Conservation (phyloP, 73 alveolate genomes). For the Tetrahymena elliotti region DNA sequence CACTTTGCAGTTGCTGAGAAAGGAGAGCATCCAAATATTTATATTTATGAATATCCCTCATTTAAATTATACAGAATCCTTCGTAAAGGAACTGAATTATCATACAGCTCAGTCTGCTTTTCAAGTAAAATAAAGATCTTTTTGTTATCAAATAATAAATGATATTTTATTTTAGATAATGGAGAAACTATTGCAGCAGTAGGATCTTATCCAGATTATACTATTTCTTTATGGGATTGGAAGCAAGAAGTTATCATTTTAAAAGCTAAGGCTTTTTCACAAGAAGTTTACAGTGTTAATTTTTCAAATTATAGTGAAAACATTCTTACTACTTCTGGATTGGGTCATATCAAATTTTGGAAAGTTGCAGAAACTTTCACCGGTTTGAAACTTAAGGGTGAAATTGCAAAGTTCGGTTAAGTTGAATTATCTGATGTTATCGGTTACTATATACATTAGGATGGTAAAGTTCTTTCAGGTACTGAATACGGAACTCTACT, state of each 20-base stretch:
- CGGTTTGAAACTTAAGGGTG: conserved; percentile 98
- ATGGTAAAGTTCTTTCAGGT: conserved; percentile 97
- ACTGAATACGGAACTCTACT: conserved; percentile 97
- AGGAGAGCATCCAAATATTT: conserved; percentile 88
- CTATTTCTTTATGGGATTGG: conserved; percentile 99
- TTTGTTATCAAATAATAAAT: neutral
- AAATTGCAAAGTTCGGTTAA: conserved; percentile 97
- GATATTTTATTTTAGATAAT: neutral
- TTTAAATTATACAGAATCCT: conserved; percentile 91
- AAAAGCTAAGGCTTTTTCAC: conserved; percentile 97
- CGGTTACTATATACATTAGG: conserved; percentile 95
- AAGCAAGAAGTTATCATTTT: conserved; percentile 78
- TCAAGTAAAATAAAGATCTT: conserved; percentile 28
- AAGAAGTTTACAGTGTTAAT: conserved; percentile 88
- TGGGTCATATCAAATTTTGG: conserved; percentile 99
- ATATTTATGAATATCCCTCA: conserved; percentile 77
- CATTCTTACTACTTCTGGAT: conserved; percentile 91
- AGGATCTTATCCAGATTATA: conserved; percentile 97
- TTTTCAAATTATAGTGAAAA: conserved; percentile 92
- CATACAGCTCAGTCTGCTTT: conserved; percentile 86
- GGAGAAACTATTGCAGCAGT: conserved; percentile 89
- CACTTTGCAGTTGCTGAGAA: conserved; percentile 95
- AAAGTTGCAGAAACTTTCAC: conserved; percentile 99
- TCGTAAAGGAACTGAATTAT: conserved; percentile 93
- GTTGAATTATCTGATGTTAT: conserved; percentile 95